Conservation (phyloP, 2,329 filamentous ascomycete genomes). For the Zasmidium citrigriseum region DNA sequence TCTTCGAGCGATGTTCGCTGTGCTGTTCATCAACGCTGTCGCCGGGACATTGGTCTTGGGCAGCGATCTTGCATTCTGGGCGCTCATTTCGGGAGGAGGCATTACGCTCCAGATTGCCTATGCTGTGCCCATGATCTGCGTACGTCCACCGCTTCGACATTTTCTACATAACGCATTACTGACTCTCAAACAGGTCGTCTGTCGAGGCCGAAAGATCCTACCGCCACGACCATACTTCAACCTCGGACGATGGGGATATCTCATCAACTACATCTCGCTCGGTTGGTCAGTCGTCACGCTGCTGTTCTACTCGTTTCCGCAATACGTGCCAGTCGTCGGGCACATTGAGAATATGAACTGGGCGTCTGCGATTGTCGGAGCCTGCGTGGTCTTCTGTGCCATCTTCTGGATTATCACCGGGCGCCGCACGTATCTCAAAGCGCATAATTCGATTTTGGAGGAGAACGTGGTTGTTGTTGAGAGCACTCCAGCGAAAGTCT, state of each 20-base stretch:
- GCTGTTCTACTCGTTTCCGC: conserved; percentile 7
- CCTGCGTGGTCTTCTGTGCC: conserved; percentile 4
- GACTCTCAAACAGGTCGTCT: neutral
- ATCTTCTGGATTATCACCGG: neutral
- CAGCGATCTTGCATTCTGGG: conserved; percentile 3
- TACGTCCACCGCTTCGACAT: neutral
- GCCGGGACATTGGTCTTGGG: neutral
- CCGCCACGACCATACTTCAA: neutral
- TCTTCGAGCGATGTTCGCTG: conserved; percentile 1
- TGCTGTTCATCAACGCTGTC: neutral
- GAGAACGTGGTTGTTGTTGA: neutral
- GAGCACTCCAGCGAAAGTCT: neutral
- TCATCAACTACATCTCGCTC: neutral
- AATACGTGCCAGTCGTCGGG: conserved; percentile 8
- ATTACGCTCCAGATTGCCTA: conserved; percentile 1
- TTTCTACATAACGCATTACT: neutral
- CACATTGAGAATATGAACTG: conserved; percentile 9
- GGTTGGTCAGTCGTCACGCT: conserved; percentile 1
- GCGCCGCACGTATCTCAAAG: neutral
- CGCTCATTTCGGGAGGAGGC: neutral
- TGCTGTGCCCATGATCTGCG: neutral
- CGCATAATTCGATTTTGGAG: neutral
- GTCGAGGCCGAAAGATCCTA: neutral
- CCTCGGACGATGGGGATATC: conserved; percentile 1
- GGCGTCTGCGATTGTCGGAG: conserved; percentile 7